Conservation (phyloP, 2,329 filamentous ascomycete species). For the Fusarium albidum region DNA sequence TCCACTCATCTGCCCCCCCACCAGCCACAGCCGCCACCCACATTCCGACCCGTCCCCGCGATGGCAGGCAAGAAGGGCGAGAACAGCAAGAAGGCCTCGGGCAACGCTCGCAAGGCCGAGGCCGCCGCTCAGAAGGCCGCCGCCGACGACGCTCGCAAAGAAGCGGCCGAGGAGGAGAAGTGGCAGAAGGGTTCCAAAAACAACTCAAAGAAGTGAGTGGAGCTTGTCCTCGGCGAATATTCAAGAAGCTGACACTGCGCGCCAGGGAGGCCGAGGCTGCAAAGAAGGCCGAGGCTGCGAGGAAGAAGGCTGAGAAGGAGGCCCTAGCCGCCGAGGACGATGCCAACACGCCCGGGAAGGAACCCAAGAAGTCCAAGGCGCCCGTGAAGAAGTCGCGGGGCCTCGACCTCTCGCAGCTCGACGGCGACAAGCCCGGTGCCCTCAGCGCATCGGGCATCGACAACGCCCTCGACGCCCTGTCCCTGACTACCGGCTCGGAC, state of each 20-base stretch:
- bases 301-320: slow-evolving; percentile 93
- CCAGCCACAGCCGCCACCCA: slow-evolving; percentile 21
- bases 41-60: slow-evolving; percentile 26
- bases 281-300: slow-evolving; percentile 85
- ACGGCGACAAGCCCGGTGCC: slow-evolving; percentile 66
- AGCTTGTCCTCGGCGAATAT: too few relatives aligned
- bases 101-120: slow-evolving; percentile 93
- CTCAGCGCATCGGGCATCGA: slow-evolving; percentile 91
- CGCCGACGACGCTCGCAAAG: slow-evolving; percentile 70
- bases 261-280: slow-evolving; percentile 49
- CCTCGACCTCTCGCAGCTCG: slow-evolving; percentile 79
- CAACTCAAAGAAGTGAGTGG: slow-evolving; percentile 82
- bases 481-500: slow-evolving; percentile 64
- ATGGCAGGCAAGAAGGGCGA: slow-evolving; percentile 83
- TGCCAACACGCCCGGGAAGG: slow-evolving; percentile 64
- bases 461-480: slow-evolving; percentile 88
- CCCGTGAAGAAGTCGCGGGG: slow-evolving; percentile 76
- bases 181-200: slow-evolving; percentile 90
- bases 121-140: slow-evolving; percentile 83
- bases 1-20: slow-evolving; percentile 16
- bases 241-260: slow-evolving; percentile 16
- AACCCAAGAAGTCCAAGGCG: slow-evolving; percentile 73
- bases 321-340: slow-evolving; percentile 87
- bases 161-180: slow-evolving; percentile 73
- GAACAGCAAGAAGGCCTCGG: slow-evolving; percentile 87